phyloP scores from a whole-genome alignment of 1,139 yeast genomes.

The Saccharomyces hybrid region DNA sequence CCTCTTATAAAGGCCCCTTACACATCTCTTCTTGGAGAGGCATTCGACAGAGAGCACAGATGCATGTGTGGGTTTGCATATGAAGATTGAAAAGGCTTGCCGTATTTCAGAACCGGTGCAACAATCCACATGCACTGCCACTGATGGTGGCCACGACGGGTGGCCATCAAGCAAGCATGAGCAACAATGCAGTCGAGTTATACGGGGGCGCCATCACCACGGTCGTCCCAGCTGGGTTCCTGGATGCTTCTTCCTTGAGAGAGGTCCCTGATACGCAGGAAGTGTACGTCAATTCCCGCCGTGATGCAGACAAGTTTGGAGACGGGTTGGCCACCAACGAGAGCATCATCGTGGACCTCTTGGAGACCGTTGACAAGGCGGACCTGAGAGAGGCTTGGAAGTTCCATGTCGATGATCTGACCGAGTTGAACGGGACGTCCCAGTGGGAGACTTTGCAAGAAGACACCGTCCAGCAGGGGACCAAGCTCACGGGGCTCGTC shows the following conservation, averaged over 20 bases:
- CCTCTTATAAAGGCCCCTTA: not conserved
- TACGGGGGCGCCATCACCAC: slow-evolving; percentile 77
- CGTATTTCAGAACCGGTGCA: not conserved
- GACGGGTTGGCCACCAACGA: slow-evolving; percentile 41
- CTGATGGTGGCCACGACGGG: not conserved
- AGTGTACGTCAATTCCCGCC: slow-evolving; percentile 47
- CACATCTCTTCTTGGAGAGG: not conserved
- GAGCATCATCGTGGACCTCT: slow-evolving; percentile 62
- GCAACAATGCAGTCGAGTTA: slow-evolving; percentile 23
- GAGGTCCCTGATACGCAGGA: slow-evolving; percentile 88
- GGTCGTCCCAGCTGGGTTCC: slow-evolving; percentile 45
- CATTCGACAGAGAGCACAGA: not conserved
- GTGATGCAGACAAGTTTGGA: slow-evolving; percentile 32
- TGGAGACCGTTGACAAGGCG: slow-evolving; percentile 46
- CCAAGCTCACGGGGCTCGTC: slow-evolving; percentile 14
- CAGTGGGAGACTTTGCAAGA: slow-evolving; percentile 21
- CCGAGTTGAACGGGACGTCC: slow-evolving; percentile 33
- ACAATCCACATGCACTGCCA: not conserved
- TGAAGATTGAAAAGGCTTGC: not conserved
- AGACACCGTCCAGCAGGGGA: slow-evolving; percentile 9
- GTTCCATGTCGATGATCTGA: slow-evolving; percentile 39
- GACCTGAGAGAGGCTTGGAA: slow-evolving; percentile 35
- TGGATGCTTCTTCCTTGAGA: slow-evolving; percentile 67
- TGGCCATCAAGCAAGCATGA: not conserved
- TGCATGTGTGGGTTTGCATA: slow-evolving; percentile 1